phyloP scores from a whole-genome alignment of 176 grass and related monocot species.

The Canna indica region DNA sequence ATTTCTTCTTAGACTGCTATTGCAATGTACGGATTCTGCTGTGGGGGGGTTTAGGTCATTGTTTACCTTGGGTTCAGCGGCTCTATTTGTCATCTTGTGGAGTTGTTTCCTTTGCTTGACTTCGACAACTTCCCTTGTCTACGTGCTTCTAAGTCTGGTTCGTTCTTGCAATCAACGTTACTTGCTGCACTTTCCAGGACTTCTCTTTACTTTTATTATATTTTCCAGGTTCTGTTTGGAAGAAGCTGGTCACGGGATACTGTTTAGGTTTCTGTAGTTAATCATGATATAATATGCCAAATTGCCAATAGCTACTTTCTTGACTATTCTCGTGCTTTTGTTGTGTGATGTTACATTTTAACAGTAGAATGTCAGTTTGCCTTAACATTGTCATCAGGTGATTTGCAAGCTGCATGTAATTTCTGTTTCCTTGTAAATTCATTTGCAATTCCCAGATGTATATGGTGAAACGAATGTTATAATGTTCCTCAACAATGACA shows the following conservation, averaged over 20 bases:
- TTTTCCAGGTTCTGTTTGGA: not conserved
- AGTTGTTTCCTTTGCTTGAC: slow-evolving; percentile 77
- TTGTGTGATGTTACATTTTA: too few relatives aligned
- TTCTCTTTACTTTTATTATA: not conserved
- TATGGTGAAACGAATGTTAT: too few relatives aligned
- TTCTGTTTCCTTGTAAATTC: too few relatives aligned
- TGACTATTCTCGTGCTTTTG: too few relatives aligned
- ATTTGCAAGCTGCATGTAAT: too few relatives aligned
- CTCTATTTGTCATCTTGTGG: slow-evolving; percentile 85
- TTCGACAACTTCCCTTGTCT: slow-evolving; percentile 49
- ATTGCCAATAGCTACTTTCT: too few relatives aligned
- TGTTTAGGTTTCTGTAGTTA: slow-evolving; percentile 13
- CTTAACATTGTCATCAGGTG: too few relatives aligned
- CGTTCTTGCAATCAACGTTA: slow-evolving; percentile 19
- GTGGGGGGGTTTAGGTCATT: slow-evolving; percentile 47
- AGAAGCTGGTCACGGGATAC: not conserved
- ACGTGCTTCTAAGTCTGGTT: slow-evolving; percentile 73
- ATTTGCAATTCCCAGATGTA: too few relatives aligned
- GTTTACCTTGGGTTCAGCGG: slow-evolving; percentile 54
- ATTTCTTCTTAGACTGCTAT: slow-evolving; percentile 35
- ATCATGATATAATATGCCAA: not conserved
- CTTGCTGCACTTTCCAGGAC: slow-evolving; percentile 2
- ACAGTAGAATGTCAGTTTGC: too few relatives aligned
- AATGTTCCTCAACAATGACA: too few relatives aligned
- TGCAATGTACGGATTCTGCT: slow-evolving; percentile 52